Conservation (phyloP, 1,139 yeast genomes). For the Candida sp. region DNA sequence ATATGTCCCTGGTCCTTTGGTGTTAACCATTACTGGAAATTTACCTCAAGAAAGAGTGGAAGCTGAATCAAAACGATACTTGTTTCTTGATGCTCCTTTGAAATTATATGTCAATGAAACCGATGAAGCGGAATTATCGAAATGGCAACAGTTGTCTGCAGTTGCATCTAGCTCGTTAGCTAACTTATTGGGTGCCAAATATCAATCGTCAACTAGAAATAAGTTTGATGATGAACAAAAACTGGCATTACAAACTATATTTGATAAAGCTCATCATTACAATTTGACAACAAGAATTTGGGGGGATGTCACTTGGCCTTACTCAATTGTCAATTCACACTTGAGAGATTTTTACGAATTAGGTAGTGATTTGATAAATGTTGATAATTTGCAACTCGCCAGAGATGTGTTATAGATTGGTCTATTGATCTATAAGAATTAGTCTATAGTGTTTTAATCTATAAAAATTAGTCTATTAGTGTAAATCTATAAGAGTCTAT, state of each 20-base stretch:
- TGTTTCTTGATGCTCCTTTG: conserved; percentile 40
- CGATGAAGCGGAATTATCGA: conserved; percentile 13
- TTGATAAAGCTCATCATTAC: conserved; percentile 32
- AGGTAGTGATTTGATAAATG: conserved; percentile 39
- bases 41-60: conserved; percentile 28
- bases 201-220: conserved; percentile 7
- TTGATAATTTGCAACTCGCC: conserved; percentile 31
- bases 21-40: conserved; percentile 40
- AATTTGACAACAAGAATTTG: conserved; percentile 40
- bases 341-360: conserved; percentile 20
- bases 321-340: conserved; percentile 23
- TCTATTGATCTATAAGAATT: background rate
- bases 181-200: conserved; percentile 25
- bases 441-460: background rate
- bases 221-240: conserved; percentile 20
- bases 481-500: background rate
- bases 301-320: conserved; percentile 45
- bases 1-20: conserved; percentile 32
- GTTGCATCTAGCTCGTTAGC: conserved; percentile 36
- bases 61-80: conserved; percentile 25
- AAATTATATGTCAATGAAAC: conserved; percentile 15
- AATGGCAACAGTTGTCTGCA: conserved; percentile 23
- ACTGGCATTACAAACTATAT: conserved; percentile 13
- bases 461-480: background rate
- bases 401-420: conserved; percentile 12